phyloP scores from a whole-genome alignment of 371 early-diverging fungal species.

The Amoeboradix gromovi region DNA sequence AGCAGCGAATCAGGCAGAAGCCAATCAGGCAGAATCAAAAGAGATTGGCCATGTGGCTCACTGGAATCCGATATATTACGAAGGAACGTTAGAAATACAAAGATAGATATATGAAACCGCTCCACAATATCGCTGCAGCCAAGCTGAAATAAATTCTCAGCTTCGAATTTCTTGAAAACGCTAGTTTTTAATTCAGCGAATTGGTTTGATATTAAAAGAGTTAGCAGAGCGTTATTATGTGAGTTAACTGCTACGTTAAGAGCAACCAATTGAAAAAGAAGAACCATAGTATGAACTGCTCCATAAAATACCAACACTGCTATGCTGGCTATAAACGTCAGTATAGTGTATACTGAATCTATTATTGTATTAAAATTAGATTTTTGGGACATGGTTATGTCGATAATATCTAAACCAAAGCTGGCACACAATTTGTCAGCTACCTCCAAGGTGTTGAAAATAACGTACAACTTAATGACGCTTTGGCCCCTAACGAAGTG shows the following conservation, averaged over 20 bases:
- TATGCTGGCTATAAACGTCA: too few relatives aligned
- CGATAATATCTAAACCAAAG: slow-evolving; percentile 72
- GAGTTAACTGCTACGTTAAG: slow-evolving; percentile 83
- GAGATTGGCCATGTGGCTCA: too few relatives aligned
- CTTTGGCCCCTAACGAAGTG: slow-evolving; percentile 81
- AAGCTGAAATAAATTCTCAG: slow-evolving; percentile 76
- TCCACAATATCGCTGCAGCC: slow-evolving; percentile 37
- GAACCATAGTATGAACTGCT: slow-evolving; percentile 47
- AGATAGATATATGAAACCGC: background rate
- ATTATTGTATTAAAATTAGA: background rate
- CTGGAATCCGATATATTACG: too few relatives aligned
- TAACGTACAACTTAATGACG: slow-evolving; percentile 77
- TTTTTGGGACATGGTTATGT: slow-evolving; percentile 41
- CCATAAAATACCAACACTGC: slow-evolving; percentile 12
- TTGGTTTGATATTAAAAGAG: slow-evolving; percentile 74
- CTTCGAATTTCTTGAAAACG: slow-evolving; percentile 82
- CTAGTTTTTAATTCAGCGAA: slow-evolving; percentile 89
- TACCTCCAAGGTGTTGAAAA: slow-evolving; percentile 75
- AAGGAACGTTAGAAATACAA: background rate
- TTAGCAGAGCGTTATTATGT: slow-evolving; percentile 62
- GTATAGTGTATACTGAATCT: slow-evolving; percentile 22
- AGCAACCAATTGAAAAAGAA: slow-evolving; percentile 83
- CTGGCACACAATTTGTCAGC: slow-evolving; percentile 66
- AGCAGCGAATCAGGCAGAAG: too few relatives aligned
- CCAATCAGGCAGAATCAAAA: too few relatives aligned